Base-by-base conservation (phyloP, 768 basidiomycete genomes). In the Suillus alpinus region DNA sequence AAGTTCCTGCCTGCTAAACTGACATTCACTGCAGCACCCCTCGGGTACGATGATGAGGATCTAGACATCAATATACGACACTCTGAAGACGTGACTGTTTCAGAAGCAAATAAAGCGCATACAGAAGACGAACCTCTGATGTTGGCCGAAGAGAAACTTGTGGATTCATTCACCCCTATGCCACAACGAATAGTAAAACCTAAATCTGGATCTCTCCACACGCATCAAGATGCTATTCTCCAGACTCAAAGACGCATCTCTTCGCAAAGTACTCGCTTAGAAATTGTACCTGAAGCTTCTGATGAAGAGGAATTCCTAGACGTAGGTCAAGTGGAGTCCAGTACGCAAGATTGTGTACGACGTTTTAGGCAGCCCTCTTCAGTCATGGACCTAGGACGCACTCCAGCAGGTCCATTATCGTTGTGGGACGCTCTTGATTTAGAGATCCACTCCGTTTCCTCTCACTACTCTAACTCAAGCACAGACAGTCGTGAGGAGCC, bases 401-500 rank as follows among this genome's bases (percentile, higher is more conserved):
- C 23, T 66, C 75, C 40, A 70, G 72, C 16, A 70, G 71, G 66
- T 63, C 68, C 59, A 23, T 37, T 59, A 4, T 65, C 72, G 29
- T 80, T 83, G 63, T 83, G 81, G 81, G 77, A 82, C 32, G 68
- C 70, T 20, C 63, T 83, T n/a, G 81, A 82, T 64, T 34, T 59
- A 29, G 52, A 59, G 67, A 67, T n/a, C 79, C 80, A 49, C 55
- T 62, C 50, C 32, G 43, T n/a, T 31, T 63, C 31, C 57, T 64
- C 36, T 44, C 61, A 29, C 59, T 62, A 69, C 53, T 66, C 67
- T 29, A 50, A 53, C 14, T 16, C 23, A 18, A 37, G 52, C 8
- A 53, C 14, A 23, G 29, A 56, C 23, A 58, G 43, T 29, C 61
- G 50, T 36, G 59, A n/a, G 58, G 58, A 62, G 43, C 70, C 75